A percentile compares a stretch with the other conserved stretches of the same genome.
Evolutionary conservation across 305 asterid genomes (phyloP).

Genomic region (Lippia alba): DNA sequence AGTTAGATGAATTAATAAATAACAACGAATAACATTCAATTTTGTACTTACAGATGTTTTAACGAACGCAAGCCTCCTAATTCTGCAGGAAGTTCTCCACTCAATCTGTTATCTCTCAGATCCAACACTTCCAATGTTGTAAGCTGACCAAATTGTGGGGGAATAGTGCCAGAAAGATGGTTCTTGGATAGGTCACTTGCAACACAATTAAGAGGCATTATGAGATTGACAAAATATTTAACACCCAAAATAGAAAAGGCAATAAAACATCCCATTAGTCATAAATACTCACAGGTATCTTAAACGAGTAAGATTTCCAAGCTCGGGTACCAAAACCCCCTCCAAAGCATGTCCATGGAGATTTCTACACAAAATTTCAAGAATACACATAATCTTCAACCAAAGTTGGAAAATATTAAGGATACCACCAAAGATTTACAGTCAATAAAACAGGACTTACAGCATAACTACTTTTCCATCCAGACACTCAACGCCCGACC

Average conservation of each 20-base stretch:
- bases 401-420: background rate
- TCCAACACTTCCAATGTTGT: slow-evolving; percentile 75
- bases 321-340: slow-evolving; percentile 81
- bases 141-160: slow-evolving; percentile 74
- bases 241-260: background rate
- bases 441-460: slow-evolving; percentile 55
- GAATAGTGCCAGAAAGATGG: slow-evolving; percentile 74
- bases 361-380: slow-evolving; percentile 55
- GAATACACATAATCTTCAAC: slow-evolving; percentile 20
- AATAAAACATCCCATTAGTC: background rate
- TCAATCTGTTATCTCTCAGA: slow-evolving; percentile 73
- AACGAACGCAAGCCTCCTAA: slow-evolving; percentile 69
- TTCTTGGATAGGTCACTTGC: slow-evolving; percentile 81
- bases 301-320: slow-evolving; percentile 73
- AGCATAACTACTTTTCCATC: slow-evolving; percentile 71
- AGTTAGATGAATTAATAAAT: slow-evolving; percentile 28
- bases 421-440: background rate
- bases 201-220: slow-evolving; percentile 29
- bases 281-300: slow-evolving; percentile 69
- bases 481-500: slow-evolving; percentile 82
- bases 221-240: background rate
- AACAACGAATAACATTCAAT: slow-evolving; percentile 14
- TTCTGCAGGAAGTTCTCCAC: slow-evolving; percentile 81
- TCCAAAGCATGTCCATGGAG: slow-evolving; percentile 71
- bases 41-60: slow-evolving; percentile 63